Evolutionary conservation across 202 grass and related monocot genomes (phyloP), one percentile per base, ranked within the genome.

Genomic region (Dendrocalamus latiflorus): DNA sequence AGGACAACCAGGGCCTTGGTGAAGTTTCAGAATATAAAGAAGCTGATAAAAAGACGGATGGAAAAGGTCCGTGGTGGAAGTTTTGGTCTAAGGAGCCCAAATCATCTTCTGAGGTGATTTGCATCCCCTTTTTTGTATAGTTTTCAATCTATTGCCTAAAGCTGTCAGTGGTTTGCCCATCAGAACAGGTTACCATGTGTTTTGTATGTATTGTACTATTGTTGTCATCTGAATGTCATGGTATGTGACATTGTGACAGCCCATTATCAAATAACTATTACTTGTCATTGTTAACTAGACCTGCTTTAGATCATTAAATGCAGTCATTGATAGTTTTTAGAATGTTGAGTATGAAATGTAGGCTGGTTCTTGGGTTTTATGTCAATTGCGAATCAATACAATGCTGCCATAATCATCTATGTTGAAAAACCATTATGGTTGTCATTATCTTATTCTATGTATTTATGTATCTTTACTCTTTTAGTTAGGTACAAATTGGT

Each of bases 31-130:
- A 70, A 72, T 57, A 57, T 34, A 75, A 89, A 83, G 56, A 54
- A 50, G n/a, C 59, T 79, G 66, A 68, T 20, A n/a, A 67, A 71
- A 83, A 81, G 26, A 58, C 44, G 15, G 84, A 85, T 59, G 84
- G 75, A 89, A 91, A 86, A 84, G 51, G 70, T 78, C 61, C 70
- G 6, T 92, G 96, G 96, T 94, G 93, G 93, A 99, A 94, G 70
- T 84, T 95, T 75, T 95, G 93, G 93, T 96, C 91, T 75, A 95
- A 86, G 75, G 81, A 88, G 51, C 74, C 77, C 69, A 71, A 70
- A 88, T 65, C 50, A 50, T 87, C 77, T 82, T 62, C 70, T 48
- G 87, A 86, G 96, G 96, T 90, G 38, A 81, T 88, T 59, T 86
- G 13, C 76, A 36, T 66, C 64, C 88, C 58, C n/a, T 18, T 2